Evolutionary conservation across 305 asterid genomes (phyloP).

Genomic region (Solanum hybrid): DNA sequence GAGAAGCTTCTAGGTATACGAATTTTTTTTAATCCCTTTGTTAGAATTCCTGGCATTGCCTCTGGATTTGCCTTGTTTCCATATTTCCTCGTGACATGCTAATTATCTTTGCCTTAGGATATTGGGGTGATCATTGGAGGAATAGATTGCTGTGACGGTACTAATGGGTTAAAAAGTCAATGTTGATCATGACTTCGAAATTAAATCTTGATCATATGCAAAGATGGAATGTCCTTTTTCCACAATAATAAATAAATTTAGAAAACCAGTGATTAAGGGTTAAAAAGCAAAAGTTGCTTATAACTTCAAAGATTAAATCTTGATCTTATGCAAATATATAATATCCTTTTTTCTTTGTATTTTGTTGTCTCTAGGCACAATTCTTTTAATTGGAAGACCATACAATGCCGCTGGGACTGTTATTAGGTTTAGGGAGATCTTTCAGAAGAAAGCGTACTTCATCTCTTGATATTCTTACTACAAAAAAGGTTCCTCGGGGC

Average conservation of each 20-base stretch:
- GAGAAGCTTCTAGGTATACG: background rate
- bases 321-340: background rate
- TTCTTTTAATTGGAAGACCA: background rate
- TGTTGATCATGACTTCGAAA: background rate
- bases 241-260: background rate
- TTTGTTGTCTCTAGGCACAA: background rate
- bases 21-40: background rate
- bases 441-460: slow-evolving; percentile 68
- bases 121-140: background rate
- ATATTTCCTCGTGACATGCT: background rate
- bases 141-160: background rate
- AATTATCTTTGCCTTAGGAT: background rate
- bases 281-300: background rate
- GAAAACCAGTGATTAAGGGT: background rate
- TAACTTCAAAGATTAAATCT: background rate
- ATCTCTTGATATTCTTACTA: slow-evolving; percentile 65
- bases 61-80: background rate
- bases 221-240: background rate
- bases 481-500: slow-evolving; percentile 53
- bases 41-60: background rate
- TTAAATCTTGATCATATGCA: background rate
- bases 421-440: slow-evolving; percentile 60
- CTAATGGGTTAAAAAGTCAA: background rate
- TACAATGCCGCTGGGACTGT: slow-evolving; percentile 63
- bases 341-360: background rate